phyloP scores from a whole-genome alignment of 192 early-diverging fungal genomes.

The Entomortierella chlamydospora region DNA sequence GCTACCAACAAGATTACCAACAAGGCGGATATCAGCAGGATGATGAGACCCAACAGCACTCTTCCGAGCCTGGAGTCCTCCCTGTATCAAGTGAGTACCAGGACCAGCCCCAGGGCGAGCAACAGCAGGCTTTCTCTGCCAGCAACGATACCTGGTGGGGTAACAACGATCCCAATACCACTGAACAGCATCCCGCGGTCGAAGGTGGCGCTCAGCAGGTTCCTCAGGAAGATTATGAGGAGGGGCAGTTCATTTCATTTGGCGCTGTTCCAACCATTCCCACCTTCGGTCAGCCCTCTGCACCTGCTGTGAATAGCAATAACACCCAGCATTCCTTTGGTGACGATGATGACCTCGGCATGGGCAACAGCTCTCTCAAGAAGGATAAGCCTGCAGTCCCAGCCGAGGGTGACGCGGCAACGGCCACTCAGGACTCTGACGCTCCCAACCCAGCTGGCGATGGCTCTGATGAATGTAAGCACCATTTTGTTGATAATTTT shows the following conservation, averaged over 20 bases:
- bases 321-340: slow-evolving; percentile 34
- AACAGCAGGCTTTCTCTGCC: slow-evolving; percentile 33
- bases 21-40: slow-evolving; percentile 13
- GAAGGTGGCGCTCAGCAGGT: slow-evolving; percentile 15
- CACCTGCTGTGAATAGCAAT: slow-evolving; percentile 26
- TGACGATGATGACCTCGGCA: slow-evolving; percentile 71
- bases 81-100: slow-evolving; percentile 45
- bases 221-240: slow-evolving; percentile 28
- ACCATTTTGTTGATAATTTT: too few species aligned
- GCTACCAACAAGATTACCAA: slow-evolving; percentile 21
- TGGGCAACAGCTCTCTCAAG: slow-evolving; percentile 67
- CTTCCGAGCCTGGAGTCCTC: slow-evolving; percentile 32
- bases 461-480: slow-evolving; percentile 40
- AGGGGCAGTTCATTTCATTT: slow-evolving; percentile 48
- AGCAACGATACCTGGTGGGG: slow-evolving; percentile 60
- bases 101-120: slow-evolving; percentile 48
- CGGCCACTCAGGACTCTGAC: not conserved
- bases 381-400: slow-evolving; percentile 33
- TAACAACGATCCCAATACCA: slow-evolving; percentile 23
- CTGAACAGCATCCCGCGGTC: slow-evolving; percentile 1
- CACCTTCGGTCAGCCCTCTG: slow-evolving; percentile 30
- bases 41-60: slow-evolving; percentile 22
- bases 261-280: slow-evolving; percentile 48
- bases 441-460: slow-evolving; percentile 18
- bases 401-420: slow-evolving; percentile 1